Evolutionary conservation across 164 flowering plant genomes (phyloP).

Genomic region (Dillenia turbinata): DNA sequence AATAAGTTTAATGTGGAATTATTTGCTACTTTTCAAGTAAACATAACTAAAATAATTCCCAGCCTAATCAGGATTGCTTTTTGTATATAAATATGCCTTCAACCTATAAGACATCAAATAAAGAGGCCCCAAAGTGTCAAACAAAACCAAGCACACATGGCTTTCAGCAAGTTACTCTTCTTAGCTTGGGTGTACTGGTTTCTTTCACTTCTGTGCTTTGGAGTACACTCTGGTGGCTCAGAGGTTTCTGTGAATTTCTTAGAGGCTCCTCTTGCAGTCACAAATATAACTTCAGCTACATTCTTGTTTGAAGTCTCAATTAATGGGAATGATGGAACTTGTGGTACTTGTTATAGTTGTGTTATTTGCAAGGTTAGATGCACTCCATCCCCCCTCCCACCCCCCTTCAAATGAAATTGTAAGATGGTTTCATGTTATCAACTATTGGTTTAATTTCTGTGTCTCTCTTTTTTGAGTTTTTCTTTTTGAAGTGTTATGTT

Average conservation of each 20-base stretch:
- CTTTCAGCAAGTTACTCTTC: no score
- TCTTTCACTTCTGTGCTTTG: slow-evolving; percentile 28
- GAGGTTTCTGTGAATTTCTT: slow-evolving; percentile 50
- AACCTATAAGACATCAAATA: no score
- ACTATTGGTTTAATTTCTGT: background rate
- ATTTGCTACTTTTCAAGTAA: no score
- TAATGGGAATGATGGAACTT: slow-evolving; percentile 27
- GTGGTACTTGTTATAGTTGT: slow-evolving; percentile 37
- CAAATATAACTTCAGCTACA: slow-evolving; percentile 42
- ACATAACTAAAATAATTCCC: no score
- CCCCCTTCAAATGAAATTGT: background rate
- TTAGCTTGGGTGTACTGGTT: slow-evolving; percentile 18
- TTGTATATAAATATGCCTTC: no score
- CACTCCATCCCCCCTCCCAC: background rate
- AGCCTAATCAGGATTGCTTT: no score
- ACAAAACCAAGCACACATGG: no score
- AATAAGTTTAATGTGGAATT: no score
- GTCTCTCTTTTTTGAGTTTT: background rate
- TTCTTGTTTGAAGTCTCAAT: slow-evolving; percentile 60
- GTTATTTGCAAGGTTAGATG: slow-evolving; percentile 74
- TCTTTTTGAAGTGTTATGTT: background rate
- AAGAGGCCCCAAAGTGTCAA: no score
- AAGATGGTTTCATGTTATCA: background rate
- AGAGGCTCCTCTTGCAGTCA: slow-evolving; percentile 48
- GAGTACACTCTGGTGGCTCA: slow-evolving; percentile 12